Evolutionary conservation across 2,329 filamentous ascomycete genomes (phyloP), one percentile per base, ranked within the genome.

Genomic region (Ophiostoma angusticollis): DNA sequence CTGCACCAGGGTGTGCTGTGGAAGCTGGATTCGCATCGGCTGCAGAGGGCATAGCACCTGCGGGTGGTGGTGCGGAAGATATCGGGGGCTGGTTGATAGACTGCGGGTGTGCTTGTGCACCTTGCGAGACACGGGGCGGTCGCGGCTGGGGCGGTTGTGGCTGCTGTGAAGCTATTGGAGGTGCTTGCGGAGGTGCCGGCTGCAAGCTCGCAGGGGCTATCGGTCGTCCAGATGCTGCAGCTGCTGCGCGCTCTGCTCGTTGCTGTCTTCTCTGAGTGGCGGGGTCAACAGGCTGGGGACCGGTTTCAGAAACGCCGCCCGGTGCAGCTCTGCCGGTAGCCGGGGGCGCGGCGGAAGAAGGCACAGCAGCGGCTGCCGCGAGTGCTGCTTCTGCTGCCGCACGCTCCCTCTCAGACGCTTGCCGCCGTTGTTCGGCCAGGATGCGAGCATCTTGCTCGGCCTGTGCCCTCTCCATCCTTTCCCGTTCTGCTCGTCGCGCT

Each of bases 401-500:
- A 52, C 78, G 70, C 57, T 84, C 75, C 16, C 39, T 41, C 18
- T 50, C 46, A 7, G 34, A 32, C 0, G 41, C 41, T 24, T 50
- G 46, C 9, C 48, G 59, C 55, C 64, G 64, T 52, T 74, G 62
- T 52, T 77, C 71, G 48, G 74, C 70, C 37, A 65, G 50, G 34
- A 69, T 54, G 30, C 66, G 67, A 17, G 65, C 65, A 51, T 78
- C 74, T 41, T 70, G 64, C 45, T 74, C 72, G 2, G 67, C 68
- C 45, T 72, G 65, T 50, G 73, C 70, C 49, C 70, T 66, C 56
- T 74, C 71, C 54, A 64, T 52, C 49, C 76, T 72, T 52, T 82
- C 78, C 31, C 72, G 70, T 54, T 84, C 78, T 31, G 78, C 78
- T 49, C 72, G 70, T 46, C 79, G 67, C 19, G 80, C 74, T 58